These are phyloP conservation scores for Phytopythium chamaehyphon DNA, from an alignment of 352 stramenopile genomes.

Conservation along the genomic window DNA sequence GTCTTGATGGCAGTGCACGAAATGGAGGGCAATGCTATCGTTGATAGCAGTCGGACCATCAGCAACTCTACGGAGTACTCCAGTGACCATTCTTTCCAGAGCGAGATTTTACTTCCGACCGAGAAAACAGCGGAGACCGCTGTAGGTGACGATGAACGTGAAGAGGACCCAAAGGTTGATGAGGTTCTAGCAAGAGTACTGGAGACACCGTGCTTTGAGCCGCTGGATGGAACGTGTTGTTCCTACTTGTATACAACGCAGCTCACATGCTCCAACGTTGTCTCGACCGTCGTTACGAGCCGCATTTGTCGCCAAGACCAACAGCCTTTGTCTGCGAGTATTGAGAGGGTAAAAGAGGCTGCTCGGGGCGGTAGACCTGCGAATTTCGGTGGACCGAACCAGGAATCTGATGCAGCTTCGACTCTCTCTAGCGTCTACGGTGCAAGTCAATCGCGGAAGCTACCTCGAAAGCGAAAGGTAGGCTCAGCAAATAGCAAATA, in stretches of 20 bases:
- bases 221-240: slow-evolving; percentile 27
- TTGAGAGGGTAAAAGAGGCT: slow-evolving; percentile 2
- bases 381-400: slow-evolving; percentile 1
- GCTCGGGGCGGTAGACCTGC: not conserved
- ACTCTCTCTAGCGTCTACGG: slow-evolving; percentile 2
- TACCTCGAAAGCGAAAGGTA: slow-evolving; percentile 7
- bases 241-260: slow-evolving; percentile 48
- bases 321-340: not conserved
- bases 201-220: slow-evolving; percentile 29
- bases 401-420: not conserved
- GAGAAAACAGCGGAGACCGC: not conserved
- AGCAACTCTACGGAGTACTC: too few relatives aligned
- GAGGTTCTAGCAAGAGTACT: slow-evolving; percentile 26
- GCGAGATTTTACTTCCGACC: too few relatives aligned
- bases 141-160: not conserved
- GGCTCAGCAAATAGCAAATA: slow-evolving; percentile 16
- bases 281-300: slow-evolving; percentile 57
- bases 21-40: too few relatives aligned
- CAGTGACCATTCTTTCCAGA: too few relatives aligned
- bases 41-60: too few relatives aligned
- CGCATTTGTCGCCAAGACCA: slow-evolving; percentile 3
- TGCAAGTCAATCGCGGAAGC: slow-evolving; percentile 2
- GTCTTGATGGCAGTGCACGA: too few relatives aligned
- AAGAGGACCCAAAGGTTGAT: slow-evolving; percentile 18
- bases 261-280: slow-evolving; percentile 60